These are phyloP conservation scores for Trichocomaceae sp. DNA, from an alignment of 2,329 filamentous ascomycete species.

Conservation along the genomic window DNA sequence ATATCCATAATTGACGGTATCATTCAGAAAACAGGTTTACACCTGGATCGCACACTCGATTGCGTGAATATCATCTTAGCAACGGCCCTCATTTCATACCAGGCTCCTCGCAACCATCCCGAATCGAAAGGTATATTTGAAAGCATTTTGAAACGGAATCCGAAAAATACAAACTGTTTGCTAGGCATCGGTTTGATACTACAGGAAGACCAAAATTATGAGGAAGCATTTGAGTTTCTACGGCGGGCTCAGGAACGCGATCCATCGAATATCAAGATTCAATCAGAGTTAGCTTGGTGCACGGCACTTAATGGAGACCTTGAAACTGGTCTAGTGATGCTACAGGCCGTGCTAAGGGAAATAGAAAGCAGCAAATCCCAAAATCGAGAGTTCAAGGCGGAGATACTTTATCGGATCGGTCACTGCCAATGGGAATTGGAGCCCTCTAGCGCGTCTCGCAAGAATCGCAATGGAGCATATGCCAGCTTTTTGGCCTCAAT, in stretches of 20 bases:
- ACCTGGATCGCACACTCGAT: conserved; percentile 64
- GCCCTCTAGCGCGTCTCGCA: conserved; percentile 64
- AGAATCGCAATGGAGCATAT: conserved; percentile 75
- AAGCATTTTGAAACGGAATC: conserved; percentile 67
- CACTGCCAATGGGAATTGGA: conserved; percentile 82
- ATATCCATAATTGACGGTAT: conserved; percentile 56
- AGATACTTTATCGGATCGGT: conserved; percentile 80
- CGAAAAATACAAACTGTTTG: conserved; percentile 69
- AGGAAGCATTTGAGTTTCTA: conserved; percentile 73
- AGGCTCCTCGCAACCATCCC: conserved; percentile 79
- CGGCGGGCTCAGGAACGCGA: conserved; percentile 68
- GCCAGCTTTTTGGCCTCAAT: conserved; percentile 74
- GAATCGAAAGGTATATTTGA: conserved; percentile 87
- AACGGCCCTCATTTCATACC: conserved; percentile 83
- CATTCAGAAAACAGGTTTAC: conserved; percentile 59
- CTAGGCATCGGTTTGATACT: conserved; percentile 87
- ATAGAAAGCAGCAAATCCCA: conserved; percentile 57
- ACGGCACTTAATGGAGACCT: conserved; percentile 76
- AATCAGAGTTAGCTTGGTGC: conserved; percentile 86
- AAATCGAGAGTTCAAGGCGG: conserved; percentile 67
- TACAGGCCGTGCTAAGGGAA: conserved; percentile 62
- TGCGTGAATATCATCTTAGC: conserved; percentile 70
- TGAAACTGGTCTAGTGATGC: conserved; percentile 57
- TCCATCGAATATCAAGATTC: conserved; percentile 66
- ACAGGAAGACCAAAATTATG: conserved; percentile 86